phyloP scores from a whole-genome alignment of 2,329 filamentous ascomycete genomes.

The Truncatella angustata region DNA sequence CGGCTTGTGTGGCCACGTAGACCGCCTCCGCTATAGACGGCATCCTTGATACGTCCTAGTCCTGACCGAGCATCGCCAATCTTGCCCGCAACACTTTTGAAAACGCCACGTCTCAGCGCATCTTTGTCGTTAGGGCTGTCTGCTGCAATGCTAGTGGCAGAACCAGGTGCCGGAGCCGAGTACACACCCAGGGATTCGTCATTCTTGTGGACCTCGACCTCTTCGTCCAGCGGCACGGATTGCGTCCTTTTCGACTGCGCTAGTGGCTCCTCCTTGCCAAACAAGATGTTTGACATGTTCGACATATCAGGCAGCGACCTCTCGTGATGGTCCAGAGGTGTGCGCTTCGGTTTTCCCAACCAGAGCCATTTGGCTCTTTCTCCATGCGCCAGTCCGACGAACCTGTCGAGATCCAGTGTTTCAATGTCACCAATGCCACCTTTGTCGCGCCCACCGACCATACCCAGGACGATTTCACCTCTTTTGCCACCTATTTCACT shows the following conservation, averaged over 20 bases:
- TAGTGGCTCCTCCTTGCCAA: conserved; percentile 56
- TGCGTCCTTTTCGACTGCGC: conserved; percentile 49
- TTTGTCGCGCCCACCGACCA: conserved; percentile 83
- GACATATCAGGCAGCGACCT: conserved; percentile 44
- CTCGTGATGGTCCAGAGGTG: conserved; percentile 43
- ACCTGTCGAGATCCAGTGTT: conserved; percentile 83
- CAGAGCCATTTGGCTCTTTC: conserved; percentile 91
- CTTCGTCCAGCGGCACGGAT: conserved; percentile 51
- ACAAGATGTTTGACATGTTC: conserved; percentile 43
- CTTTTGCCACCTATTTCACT: conserved; percentile 91
- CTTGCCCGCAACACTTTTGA: conserved; percentile 77
- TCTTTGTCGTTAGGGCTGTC: conserved; percentile 54
- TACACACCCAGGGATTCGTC: conserved; percentile 46
- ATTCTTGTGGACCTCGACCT: conserved; percentile 40
- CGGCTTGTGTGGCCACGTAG: conserved; percentile 52
- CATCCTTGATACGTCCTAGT: conserved; percentile 82
- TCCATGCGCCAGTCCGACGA: conserved; percentile 74
- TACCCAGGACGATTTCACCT: conserved; percentile 93
- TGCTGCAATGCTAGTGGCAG: conserved; percentile 43
- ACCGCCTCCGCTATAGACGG: conserved; percentile 59
- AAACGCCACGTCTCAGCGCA: conserved; percentile 62
- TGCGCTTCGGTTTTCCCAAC: conserved; percentile 82
- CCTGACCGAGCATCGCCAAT: conserved; percentile 80
- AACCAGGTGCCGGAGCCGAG: conserved; percentile 41
- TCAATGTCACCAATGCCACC: conserved; percentile 90